Base-by-base conservation (phyloP, 495 filamentous ascomycete species). In the Cercophora samala region DNA sequence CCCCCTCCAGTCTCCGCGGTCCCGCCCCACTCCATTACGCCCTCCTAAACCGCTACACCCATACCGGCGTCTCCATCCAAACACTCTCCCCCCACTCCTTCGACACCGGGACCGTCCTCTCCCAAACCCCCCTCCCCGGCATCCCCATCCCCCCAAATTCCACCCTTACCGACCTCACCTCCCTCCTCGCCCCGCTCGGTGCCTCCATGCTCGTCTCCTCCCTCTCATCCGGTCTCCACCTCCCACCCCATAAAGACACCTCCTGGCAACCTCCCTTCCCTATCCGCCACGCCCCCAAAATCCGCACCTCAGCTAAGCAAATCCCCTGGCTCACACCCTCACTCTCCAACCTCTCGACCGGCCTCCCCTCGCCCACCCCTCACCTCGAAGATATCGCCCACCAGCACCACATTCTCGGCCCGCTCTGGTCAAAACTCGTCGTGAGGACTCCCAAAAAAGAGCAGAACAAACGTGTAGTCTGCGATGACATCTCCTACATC, bases 21-120 rank as follows among this genome's bases (percentile, higher is more conserved):
- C 76, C 85, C 5, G 91, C 90, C 5, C 90, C 93, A 13, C 78
- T 97, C 21, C 90, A 93, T 64, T 90, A 93, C 76, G 87, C 90
- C 58, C 82, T 97, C 60, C 83, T 97, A 22, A 73, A 83, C 54
- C 75, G 78, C 18, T 78, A 79, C 62, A 73, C 72, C 5, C 74
- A 72, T 55, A 90, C 90, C 0, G 93, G 93, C 18, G 82, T 96
- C 18, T 90, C 89, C 0, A 80, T 99, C 29, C 95, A 98, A 75
- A 97, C 93, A 6, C 81, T 99, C 51, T 88, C 97, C 73, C 82
- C 83, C 0, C 77, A 81, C 13, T 73, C 78, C 63, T 97, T 97
- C 72, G 95, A 99, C 77, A 84, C 86, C 54, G 95, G 95, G 18
- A 72, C 73, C 18, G 85, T 97, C 19, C 81, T 99, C 17, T 78